A percentile compares a stretch with the other conserved stretches of the same genome.
Conservation (phyloP, 192 early-diverging fungal species). For the Piromyces finnis region DNA sequence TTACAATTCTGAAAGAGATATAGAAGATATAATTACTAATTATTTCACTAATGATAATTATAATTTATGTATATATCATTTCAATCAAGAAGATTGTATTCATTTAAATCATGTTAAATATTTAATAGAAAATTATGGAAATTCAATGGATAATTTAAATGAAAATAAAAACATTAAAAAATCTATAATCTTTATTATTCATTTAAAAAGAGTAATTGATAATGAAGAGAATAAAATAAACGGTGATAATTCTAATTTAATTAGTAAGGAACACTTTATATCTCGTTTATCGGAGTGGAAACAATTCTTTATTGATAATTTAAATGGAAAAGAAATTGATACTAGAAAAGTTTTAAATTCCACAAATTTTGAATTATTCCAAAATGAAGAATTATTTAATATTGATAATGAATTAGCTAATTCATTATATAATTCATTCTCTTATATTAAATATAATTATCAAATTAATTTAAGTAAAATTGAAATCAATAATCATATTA, state of each 20-base stretch:
- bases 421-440: neutral
- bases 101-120: neutral
- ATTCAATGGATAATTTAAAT: neutral
- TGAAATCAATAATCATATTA: neutral
- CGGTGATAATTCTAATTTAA: neutral
- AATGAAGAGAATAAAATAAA: neutral
- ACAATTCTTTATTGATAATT: neutral
- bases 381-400: neutral
- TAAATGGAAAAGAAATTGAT: neutral
- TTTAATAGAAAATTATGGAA: neutral
- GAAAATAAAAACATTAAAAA: neutral
- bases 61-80: neutral
- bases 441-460: neutral
- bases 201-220: neutral
- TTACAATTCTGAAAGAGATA: neutral
- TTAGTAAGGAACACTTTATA: neutral
- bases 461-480: neutral
- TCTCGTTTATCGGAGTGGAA: neutral
- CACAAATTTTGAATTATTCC: neutral
- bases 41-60: neutral
- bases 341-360: neutral
- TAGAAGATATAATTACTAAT: neutral
- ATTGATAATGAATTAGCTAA: neutral
- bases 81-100: neutral
- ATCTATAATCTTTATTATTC: neutral